Conservation (phyloP, 192 early-diverging fungal species). For the Rhizophlyctis rosea region DNA sequence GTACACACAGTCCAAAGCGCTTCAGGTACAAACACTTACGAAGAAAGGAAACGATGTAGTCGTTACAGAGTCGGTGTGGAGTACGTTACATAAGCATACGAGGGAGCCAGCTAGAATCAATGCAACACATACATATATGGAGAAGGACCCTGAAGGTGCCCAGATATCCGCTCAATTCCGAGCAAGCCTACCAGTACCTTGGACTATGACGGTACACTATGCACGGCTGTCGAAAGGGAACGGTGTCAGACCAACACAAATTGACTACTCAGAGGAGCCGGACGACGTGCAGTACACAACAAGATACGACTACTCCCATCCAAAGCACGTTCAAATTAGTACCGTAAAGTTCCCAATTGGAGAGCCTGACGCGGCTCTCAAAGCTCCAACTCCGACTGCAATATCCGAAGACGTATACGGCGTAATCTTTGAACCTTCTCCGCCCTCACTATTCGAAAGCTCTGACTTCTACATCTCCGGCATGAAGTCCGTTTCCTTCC, state of each 20-base stretch:
- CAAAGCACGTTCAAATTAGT: slow-evolving; percentile 33
- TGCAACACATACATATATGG: too few species aligned
- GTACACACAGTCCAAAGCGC: slow-evolving; percentile 6
- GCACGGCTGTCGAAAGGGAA: too few species aligned
- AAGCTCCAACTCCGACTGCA: slow-evolving; percentile 26
- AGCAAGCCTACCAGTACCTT: too few species aligned
- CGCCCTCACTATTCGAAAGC: slow-evolving; percentile 15
- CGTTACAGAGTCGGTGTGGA: slow-evolving; percentile 8
- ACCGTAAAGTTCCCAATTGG: slow-evolving; percentile 3
- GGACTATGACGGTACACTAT: too few species aligned
- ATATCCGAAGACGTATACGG: slow-evolving; percentile 28
- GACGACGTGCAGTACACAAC: too few species aligned
- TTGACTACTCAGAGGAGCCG: slow-evolving; percentile 17
- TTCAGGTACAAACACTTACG: slow-evolving; percentile 10
- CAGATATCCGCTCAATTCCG: too few species aligned
- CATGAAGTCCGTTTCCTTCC: too few species aligned
- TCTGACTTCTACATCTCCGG: slow-evolving; percentile 18
- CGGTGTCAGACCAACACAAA: slow-evolving; percentile 24
- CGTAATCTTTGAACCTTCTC: slow-evolving; percentile 20
- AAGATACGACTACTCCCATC: slow-evolving; percentile 46
- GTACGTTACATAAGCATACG: neutral
- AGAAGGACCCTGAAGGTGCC: too few species aligned
- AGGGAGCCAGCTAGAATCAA: too few species aligned
- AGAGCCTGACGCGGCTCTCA: slow-evolving; percentile 3
- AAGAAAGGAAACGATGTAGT: slow-evolving; percentile 15